These are phyloP conservation scores for Chrysoporthe puriensis DNA, from an alignment of 2,329 filamentous ascomycete species.

Conservation along the genomic window DNA sequence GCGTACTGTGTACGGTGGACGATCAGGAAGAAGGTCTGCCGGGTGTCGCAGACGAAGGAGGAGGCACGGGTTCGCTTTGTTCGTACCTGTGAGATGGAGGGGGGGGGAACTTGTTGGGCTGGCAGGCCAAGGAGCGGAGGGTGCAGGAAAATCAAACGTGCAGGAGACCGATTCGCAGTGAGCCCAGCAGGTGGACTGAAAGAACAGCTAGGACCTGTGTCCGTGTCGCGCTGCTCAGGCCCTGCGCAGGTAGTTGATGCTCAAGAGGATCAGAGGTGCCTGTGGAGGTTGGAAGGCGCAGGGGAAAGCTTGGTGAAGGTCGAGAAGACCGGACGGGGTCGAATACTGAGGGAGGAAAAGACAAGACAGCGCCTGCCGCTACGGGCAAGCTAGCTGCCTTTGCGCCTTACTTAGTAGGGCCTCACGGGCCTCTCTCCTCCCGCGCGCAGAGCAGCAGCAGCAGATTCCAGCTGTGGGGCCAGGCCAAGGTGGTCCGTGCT, in stretches of 20 bases:
- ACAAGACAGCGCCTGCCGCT: background rate
- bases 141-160: constrained; percentile 10
- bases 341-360: background rate
- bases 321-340: background rate
- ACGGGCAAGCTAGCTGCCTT: background rate
- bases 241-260: background rate
- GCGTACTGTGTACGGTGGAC: constrained; percentile 11
- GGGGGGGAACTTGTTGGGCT: constrained; percentile 10
- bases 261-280: background rate
- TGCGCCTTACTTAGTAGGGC: background rate
- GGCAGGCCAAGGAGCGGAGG: constrained; percentile 20
- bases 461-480: constrained; percentile 1
- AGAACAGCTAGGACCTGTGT: background rate
- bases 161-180: background rate
- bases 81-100: constrained; percentile 15
- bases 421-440: too few relatives aligned
- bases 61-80: constrained; percentile 11
- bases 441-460: background rate
- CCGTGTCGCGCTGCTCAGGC: background rate
- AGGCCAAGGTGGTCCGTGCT: background rate
- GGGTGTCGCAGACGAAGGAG: constrained; percentile 15
- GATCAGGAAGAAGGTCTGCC: constrained; percentile 8
- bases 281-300: background rate
- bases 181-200: background rate
- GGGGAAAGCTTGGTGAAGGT: background rate